Evolutionary conservation across 225 moss, liverwort and hornwort genomes (phyloP).

Genomic region (Bryoerythrophyllum caledonicum): DNA sequence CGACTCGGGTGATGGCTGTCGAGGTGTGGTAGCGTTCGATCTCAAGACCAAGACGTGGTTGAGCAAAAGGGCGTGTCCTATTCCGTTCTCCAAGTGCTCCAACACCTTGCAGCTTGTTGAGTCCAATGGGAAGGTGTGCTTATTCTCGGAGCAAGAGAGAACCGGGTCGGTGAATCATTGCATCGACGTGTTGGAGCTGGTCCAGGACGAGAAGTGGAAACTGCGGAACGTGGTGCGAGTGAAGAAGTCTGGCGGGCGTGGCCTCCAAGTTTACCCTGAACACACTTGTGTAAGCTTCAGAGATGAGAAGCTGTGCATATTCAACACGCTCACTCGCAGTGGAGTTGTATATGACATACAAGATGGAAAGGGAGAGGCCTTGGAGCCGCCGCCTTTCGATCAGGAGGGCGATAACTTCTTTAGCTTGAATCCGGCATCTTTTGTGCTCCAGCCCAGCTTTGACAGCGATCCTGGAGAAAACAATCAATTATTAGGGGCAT

Average conservation of each 20-base stretch:
- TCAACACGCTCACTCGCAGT: slow-evolving; percentile 28
- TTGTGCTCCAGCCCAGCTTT: neutral
- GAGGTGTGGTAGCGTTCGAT: slow-evolving; percentile 27
- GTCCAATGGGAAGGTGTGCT: neutral
- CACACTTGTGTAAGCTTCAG: slow-evolving; percentile 16
- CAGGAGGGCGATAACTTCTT: slow-evolving; percentile 13
- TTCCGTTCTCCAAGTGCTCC: neutral
- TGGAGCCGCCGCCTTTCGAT: neutral
- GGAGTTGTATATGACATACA: slow-evolving; percentile 28
- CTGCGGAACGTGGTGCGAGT: neutral
- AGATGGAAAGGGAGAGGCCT: neutral
- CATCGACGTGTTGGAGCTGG: slow-evolving; percentile 7
- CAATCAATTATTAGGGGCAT: neutral
- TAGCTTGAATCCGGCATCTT: slow-evolving; percentile 20
- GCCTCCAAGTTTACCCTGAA: slow-evolving; percentile 35
- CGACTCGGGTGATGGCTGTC: neutral
- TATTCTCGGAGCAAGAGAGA: slow-evolving; percentile 37
- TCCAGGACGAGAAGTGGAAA: neutral
- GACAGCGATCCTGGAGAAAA: neutral
- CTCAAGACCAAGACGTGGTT: slow-evolving; percentile 5
- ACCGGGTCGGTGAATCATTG: slow-evolving; percentile 16
- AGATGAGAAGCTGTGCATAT: slow-evolving; percentile 29
- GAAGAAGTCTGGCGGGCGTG: slow-evolving; percentile 23
- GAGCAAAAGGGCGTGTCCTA: neutral
- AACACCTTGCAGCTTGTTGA: slow-evolving; percentile 27